phyloP scores from a whole-genome alignment of 352 stramenopile genomes.

The Peronospora farinosa region DNA sequence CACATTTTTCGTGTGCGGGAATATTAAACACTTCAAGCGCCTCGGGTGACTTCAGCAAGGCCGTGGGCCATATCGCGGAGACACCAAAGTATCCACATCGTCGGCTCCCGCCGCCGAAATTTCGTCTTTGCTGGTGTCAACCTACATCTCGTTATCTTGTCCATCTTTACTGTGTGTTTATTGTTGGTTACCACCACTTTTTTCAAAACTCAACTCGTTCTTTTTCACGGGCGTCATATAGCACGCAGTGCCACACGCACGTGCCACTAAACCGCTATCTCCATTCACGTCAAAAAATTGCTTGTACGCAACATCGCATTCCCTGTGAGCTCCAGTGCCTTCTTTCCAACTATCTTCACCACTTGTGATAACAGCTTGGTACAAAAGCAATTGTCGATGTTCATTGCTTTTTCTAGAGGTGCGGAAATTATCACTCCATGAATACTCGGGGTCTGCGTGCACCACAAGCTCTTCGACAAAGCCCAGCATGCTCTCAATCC shows the following conservation, averaged over 20 bases:
- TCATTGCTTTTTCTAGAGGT: constrained; percentile 92
- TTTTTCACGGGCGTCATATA: constrained; percentile 72
- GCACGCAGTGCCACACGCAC: constrained; percentile 92
- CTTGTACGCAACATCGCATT: constrained; percentile 98
- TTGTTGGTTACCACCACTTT: constrained; percentile 17
- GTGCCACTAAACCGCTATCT: constrained; percentile 94
- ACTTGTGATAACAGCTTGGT: constrained; percentile 90
- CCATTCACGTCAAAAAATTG: constrained; percentile 99
- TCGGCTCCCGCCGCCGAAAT: constrained; percentile 19
- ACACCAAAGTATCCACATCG: constrained; percentile 33
- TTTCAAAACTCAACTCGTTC: constrained; percentile 23
- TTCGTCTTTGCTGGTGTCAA: constrained; percentile 34
- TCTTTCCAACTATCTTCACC: constrained; percentile 88
- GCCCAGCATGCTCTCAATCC: constrained; percentile 87
- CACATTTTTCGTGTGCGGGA: constrained; percentile 68
- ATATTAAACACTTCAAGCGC: constrained; percentile 65
- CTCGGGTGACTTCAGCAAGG: constrained; percentile 43
- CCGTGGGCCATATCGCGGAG: constrained; percentile 44
- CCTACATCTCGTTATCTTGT: constrained; percentile 26
- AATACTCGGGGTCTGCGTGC: constrained; percentile 97
- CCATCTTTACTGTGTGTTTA: constrained; percentile 34
- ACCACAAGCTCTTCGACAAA: constrained; percentile 96
- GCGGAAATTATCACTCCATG: constrained; percentile 94
- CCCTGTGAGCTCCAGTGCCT: constrained; percentile 92
- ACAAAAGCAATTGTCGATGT: constrained; percentile 93